Base-by-base conservation (phyloP, 441 rosid genomes). In the Pelargonium cotyledonis region DNA sequence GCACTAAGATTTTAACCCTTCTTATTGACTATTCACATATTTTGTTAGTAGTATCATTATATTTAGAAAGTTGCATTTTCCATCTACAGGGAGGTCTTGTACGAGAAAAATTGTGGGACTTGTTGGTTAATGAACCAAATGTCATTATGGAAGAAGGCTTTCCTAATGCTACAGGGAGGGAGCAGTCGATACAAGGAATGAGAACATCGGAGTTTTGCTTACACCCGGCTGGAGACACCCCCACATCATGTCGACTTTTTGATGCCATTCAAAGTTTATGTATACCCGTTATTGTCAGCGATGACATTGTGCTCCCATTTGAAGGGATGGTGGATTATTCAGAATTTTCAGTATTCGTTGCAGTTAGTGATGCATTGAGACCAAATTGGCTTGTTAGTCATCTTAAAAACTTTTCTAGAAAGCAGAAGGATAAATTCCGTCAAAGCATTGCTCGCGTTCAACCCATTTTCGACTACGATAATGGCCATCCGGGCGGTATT, bases 181-280 rank as follows among this genome's bases (percentile, higher is more conserved):
- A 88, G 77, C 91, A 87, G 69, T 91, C 99, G 18, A 89, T 91
- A 23, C 79, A 63, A 80, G 96, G 96, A 71, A 91, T 89, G 96
- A 85, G 95, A 74, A 80, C 85, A 23, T 89, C 95, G 8, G 92
- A 91, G 70, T 94, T 91, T 79, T 94, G 97, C 76, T 82, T 94
- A 76, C 98, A 94, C 76, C 99, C 97, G 5, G 96, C 96, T 0
- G 99, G 99, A 65, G 99, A 91, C 70, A 89, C 99, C 16, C 95
- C 99, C 21, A 88, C 96, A 62, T 94, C 96, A 68, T 94, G 99
- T 72, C 83, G 95, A 43, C 92, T 94, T 63, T 94, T 94, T 47
- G 96, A 94, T 77, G 97, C 99, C 75, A 80, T 94, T 64, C 96
- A 87, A 77, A 94, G 97, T 75, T 88, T 94, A 5, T 94, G 99